Evolutionary conservation across 495 filamentous ascomycete genomes (phyloP).

Genomic region (Parmelia sp.): DNA sequence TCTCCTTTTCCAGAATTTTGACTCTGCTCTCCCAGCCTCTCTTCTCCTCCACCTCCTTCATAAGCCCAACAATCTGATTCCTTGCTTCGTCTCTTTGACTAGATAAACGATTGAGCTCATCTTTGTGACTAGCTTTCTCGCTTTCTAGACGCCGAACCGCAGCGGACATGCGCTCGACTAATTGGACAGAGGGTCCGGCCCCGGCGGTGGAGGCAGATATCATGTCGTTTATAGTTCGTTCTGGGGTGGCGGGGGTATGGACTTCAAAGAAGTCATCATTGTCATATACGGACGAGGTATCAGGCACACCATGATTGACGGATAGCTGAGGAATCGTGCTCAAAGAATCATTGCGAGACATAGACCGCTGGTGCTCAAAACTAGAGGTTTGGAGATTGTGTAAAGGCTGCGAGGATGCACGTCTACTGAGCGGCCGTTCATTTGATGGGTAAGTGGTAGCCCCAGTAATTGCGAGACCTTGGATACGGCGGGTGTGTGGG

Average conservation of each 20-base stretch:
- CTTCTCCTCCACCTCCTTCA: conserved; percentile 75
- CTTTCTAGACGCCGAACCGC: conserved; percentile 85
- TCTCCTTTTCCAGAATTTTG: conserved; percentile 57
- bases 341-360: conserved; percentile 37
- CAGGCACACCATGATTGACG: conserved; percentile 33
- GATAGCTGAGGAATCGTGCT: conserved; percentile 32
- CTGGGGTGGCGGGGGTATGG: conserved; percentile 57
- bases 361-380: conserved; percentile 40
- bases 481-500: conserved; percentile 27
- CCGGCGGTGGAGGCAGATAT: conserved; percentile 81
- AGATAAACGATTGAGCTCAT: conserved; percentile 74
- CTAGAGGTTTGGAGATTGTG: conserved; percentile 38
- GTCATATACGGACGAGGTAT: conserved; percentile 52
- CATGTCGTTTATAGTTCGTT: conserved; percentile 75
- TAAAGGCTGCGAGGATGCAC: conserved; percentile 41
- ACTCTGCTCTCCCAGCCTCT: conserved; percentile 52
- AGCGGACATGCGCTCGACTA: conserved; percentile 94
- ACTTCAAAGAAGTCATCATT: conserved; percentile 61
- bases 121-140: conserved; percentile 77
- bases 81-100: conserved; percentile 84
- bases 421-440: conserved; percentile 40
- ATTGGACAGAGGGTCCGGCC: conserved; percentile 87
- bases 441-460: conserved; percentile 14
- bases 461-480: conserved; percentile 36
- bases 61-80: conserved; percentile 79